These are phyloP conservation scores for Sphaerostilbella broomeana DNA, from an alignment of 2,329 filamentous ascomycete species.

Conservation along the genomic window DNA sequence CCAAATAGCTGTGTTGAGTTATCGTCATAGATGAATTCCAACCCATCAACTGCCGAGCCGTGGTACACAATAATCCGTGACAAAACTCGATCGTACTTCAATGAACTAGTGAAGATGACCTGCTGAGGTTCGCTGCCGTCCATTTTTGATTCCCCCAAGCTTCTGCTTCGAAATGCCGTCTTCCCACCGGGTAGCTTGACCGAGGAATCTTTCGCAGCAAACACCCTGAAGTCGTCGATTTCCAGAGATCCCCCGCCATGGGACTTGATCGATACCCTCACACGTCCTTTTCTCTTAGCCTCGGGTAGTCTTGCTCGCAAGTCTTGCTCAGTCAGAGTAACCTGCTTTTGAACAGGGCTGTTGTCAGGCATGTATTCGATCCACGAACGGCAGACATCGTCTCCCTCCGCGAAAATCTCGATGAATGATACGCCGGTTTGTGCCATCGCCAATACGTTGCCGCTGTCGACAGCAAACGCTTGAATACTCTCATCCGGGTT, in stretches of 20 bases:
- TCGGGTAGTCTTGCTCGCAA: slow-evolving; percentile 66
- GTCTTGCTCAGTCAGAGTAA: slow-evolving; percentile 68
- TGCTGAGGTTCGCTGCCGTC: slow-evolving; percentile 65
- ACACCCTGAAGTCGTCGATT: slow-evolving; percentile 66
- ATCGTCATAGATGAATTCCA: slow-evolving; percentile 93
- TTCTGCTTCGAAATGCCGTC: slow-evolving; percentile 67
- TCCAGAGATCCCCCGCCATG: slow-evolving; percentile 66
- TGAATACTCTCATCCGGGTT: slow-evolving; percentile 70
- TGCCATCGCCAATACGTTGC: slow-evolving; percentile 69
- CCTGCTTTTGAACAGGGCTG: slow-evolving; percentile 59
- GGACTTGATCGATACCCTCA: slow-evolving; percentile 70
- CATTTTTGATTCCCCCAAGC: slow-evolving; percentile 65
- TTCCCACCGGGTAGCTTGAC: slow-evolving; percentile 67
- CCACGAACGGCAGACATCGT: slow-evolving; percentile 72
- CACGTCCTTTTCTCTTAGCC: slow-evolving; percentile 61
- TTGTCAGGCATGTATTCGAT: slow-evolving; percentile 68
- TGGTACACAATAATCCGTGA: slow-evolving; percentile 71
- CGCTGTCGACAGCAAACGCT: slow-evolving; percentile 76
- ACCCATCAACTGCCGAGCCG: slow-evolving; percentile 68
- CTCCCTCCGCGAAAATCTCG: slow-evolving; percentile 74
- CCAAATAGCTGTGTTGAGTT: slow-evolving; percentile 79
- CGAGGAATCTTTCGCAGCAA: slow-evolving; percentile 64
- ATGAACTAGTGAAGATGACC: slow-evolving; percentile 64
- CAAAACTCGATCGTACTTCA: slow-evolving; percentile 64
- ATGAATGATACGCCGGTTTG: slow-evolving; percentile 77